Base-by-base conservation (phyloP, 2,329 filamentous ascomycete genomes). In the Mariannaea sp. region DNA sequence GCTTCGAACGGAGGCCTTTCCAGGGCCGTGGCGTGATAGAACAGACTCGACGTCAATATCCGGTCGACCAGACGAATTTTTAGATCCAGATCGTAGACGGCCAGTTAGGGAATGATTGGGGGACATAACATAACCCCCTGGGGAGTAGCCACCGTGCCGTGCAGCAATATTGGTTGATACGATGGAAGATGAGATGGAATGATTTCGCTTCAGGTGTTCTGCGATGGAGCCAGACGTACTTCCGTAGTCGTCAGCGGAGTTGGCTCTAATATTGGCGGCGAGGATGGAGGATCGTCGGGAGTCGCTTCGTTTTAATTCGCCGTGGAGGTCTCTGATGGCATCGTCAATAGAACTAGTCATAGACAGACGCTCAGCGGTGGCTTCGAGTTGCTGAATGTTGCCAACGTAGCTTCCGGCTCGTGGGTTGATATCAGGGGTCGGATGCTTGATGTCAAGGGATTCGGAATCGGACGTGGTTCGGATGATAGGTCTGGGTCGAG, bases 301-400 rank as follows among this genome's bases (percentile, higher is more conserved):
- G 67, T 89, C 87, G 66, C 78, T 83, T 60, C 84, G 80, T 72
- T 89, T 90, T 67, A 89, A 76, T 71, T 89, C 85, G 56, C 84
- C 77, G 71, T 90, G 85, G 60, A 90, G 77, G 65, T 87, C 84
- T 54, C 87, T 82, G 64, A 92, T 92, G 62, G 89, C 88, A 75
- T 89, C 84, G 64, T 88, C 88, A 66, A 92, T 88, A 57, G 89
- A 90, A 57, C 86, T 89, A 51, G 85, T 86, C 75, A 83, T 82
- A 62, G 87, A 89, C 70, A 92, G 77, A 59, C 85, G 81, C 71
- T 92, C 88, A 42, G 89, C 89, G 9, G 85, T 87, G 60, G 87
- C 85, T 71, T 93, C 89, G 57, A 92, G 82, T 43, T 86, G 83
- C 60, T 86, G 84, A 57, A 92, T 85, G 73, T 88, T 91, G 68